These are phyloP conservation scores for Gyromitra esculenta DNA, from an alignment of 2,329 filamentous ascomycete species.

Conservation along the genomic window DNA sequence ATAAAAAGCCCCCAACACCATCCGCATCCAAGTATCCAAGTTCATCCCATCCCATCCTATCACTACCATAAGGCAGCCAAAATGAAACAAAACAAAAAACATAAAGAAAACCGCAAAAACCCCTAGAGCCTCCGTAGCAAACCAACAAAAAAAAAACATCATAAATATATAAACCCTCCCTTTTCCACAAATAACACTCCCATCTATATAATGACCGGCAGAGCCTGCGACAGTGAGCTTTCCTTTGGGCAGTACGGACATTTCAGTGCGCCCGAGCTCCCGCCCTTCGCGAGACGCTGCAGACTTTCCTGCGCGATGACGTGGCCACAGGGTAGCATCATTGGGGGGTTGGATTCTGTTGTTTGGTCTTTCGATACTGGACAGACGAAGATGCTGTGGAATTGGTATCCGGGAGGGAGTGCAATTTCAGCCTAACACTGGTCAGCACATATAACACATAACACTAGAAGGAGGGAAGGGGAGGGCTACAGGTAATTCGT, in stretches of 20 bases:
- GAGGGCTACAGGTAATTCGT: constrained; percentile 85
- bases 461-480: constrained; percentile 63
- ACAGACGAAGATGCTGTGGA: constrained; percentile 97
- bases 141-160: not conserved
- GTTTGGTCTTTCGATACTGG: constrained; percentile 97
- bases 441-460: not conserved
- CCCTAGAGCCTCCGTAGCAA: not conserved
- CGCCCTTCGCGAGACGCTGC: constrained; percentile 79
- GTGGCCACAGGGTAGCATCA: constrained; percentile 96
- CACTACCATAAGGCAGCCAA: too few relatives aligned
- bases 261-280: constrained; percentile 76
- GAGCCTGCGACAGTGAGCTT: constrained; percentile 43
- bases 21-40: too few relatives aligned
- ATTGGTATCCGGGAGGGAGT: constrained; percentile 72
- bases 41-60: too few relatives aligned
- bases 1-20: too few relatives aligned
- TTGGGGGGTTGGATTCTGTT: constrained; percentile 89
- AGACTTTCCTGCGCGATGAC: constrained; percentile 88
- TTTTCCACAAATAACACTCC: constrained; percentile 33
- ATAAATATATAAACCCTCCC: not conserved
- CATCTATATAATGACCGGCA: constrained; percentile 58
- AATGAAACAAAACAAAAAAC: too few relatives aligned
- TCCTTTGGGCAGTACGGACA: constrained; percentile 87
- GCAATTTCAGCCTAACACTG: constrained; percentile 70
- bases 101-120: not conserved